Evolutionary conservation across 2,329 filamentous ascomycete genomes (phyloP).

Genomic region (Pseudogymnoascus sp.): DNA sequence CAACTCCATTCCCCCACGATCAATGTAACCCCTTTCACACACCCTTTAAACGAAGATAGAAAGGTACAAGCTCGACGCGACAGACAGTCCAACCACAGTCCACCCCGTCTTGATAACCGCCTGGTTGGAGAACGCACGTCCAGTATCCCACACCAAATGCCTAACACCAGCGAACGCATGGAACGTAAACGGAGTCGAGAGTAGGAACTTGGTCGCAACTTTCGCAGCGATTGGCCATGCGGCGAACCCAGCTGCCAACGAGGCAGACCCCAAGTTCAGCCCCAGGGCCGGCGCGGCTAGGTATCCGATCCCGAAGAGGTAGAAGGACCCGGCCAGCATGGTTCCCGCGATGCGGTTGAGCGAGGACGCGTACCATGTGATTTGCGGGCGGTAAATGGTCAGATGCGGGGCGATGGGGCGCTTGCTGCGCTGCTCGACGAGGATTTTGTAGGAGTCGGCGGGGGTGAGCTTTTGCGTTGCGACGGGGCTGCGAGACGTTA

Average conservation of each 20-base stretch:
- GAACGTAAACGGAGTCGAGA: slow-evolving; percentile 59
- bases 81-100: slow-evolving; percentile 49
- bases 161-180: slow-evolving; percentile 62
- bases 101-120: slow-evolving; percentile 58
- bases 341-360: slow-evolving; percentile 58
- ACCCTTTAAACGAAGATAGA: slow-evolving; percentile 20
- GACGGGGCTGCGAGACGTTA: slow-evolving; percentile 33
- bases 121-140: slow-evolving; percentile 52
- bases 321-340: slow-evolving; percentile 52
- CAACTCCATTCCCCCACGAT: not conserved
- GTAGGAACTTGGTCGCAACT: slow-evolving; percentile 46
- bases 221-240: slow-evolving; percentile 51
- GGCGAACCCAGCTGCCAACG: slow-evolving; percentile 55
- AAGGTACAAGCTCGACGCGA: slow-evolving; percentile 34
- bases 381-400: slow-evolving; percentile 60
- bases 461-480: slow-evolving; percentile 38
- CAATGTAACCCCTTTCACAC: not conserved
- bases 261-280: slow-evolving; percentile 57
- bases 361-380: slow-evolving; percentile 55
- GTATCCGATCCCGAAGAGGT: slow-evolving; percentile 59
- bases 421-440: slow-evolving; percentile 56
- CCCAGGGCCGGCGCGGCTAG: slow-evolving; percentile 55
- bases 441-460: slow-evolving; percentile 42
- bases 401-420: slow-evolving; percentile 64
- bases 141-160: slow-evolving; percentile 64